These are phyloP conservation scores for Yamagishiella unicocca DNA, from an alignment of 139 green algal genomes.

Conservation along the genomic window DNA sequence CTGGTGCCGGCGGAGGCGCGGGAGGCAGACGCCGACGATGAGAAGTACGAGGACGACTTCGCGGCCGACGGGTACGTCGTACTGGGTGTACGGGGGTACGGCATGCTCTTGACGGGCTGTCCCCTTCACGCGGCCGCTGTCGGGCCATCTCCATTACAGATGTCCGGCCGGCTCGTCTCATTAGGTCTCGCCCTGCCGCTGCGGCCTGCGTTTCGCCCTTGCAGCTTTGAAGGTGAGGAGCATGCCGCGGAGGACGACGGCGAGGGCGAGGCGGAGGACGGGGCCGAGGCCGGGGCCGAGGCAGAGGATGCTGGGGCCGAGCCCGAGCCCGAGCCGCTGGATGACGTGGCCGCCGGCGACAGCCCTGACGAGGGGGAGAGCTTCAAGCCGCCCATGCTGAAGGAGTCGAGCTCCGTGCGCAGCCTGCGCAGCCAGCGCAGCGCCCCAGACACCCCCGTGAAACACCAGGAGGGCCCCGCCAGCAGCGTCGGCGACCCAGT, in stretches of 20 bases:
- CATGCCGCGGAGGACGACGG: background rate
- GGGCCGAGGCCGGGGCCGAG: background rate
- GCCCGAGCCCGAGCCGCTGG: background rate
- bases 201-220: background rate
- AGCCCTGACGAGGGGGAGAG: background rate
- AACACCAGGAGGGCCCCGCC: background rate
- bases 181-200: background rate
- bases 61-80: background rate
- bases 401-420: background rate
- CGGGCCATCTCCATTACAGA: no score
- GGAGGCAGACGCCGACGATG: constrained; percentile 27
- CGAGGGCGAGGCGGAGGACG: constrained; percentile 7
- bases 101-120: no score
- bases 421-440: background rate
- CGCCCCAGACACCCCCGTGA: constrained; percentile 22
- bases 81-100: no score
- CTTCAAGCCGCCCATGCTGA: background rate
- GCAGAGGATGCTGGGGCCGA: background rate
- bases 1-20: background rate
- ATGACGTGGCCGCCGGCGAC: background rate
- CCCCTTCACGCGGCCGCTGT: no score
- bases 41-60: constrained; percentile 38
- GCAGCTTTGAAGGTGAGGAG: constrained; percentile 1
- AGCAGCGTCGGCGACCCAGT: constrained; percentile 24
- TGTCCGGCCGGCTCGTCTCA: no score